Percentiles rank a stretch among this genome's conserved stretches.
phyloP scores from a whole-genome alignment of 208 protist species.

The Strigomonas oncopelti region DNA sequence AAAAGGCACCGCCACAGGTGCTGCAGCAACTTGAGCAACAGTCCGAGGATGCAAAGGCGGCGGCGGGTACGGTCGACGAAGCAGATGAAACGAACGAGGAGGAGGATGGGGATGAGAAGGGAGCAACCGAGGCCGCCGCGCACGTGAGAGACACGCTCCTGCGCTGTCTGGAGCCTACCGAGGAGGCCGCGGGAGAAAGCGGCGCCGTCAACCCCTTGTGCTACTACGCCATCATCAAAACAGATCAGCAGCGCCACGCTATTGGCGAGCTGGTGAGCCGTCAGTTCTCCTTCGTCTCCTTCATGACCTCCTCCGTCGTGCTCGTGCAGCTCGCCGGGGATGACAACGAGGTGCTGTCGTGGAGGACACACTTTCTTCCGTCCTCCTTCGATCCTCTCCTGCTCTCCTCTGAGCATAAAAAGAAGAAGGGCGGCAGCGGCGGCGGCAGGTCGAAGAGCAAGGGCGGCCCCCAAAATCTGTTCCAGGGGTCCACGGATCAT shows the following conservation, averaged over 20 bases:
- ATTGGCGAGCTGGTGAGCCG: conserved; percentile 64
- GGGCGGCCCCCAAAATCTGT: conserved; percentile 18
- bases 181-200: conserved; percentile 16
- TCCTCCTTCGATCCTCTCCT: background rate
- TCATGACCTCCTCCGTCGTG: conserved; percentile 32
- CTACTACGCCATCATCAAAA: conserved; percentile 62
- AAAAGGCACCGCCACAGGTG: background rate
- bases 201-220: background rate
- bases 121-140: background rate
- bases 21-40: background rate
- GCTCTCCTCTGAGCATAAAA: background rate
- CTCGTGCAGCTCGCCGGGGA: conserved; percentile 38
- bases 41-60: background rate
- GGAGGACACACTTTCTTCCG: conserved; percentile 36
- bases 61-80: too few species aligned
- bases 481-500: conserved; percentile 53
- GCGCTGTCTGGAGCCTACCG: background rate
- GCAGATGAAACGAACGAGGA: too few species aligned
- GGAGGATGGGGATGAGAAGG: conserved; percentile 11
- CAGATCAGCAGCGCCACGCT: conserved; percentile 80
- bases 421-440: background rate
- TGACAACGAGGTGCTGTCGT: conserved; percentile 64
- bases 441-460: background rate
- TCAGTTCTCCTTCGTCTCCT: conserved; percentile 58
- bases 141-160: background rate